phyloP scores from a whole-genome alignment of 129 eudicot genomes.

The Oenanthe sinensis region DNA sequence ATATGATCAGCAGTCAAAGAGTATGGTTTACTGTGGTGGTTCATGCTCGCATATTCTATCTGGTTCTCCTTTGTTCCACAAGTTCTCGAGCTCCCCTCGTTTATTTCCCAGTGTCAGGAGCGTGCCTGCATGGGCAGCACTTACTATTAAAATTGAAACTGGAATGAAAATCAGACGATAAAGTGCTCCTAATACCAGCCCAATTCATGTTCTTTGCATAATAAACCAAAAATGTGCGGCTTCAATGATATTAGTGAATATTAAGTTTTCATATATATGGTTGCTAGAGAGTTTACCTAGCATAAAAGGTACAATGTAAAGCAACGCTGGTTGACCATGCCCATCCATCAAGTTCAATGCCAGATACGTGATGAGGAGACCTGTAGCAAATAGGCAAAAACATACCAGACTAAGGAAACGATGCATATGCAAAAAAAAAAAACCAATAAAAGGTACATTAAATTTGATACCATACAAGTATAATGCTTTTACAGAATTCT shows the following conservation, averaged over 20 bases:
- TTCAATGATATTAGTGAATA: neutral
- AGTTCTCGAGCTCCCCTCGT: slow-evolving; percentile 70
- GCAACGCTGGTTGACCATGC: slow-evolving; percentile 98
- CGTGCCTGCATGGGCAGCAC: slow-evolving; percentile 46
- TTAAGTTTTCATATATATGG: neutral
- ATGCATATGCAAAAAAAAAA: neutral
- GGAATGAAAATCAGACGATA: neutral
- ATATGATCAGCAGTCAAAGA: slow-evolving; percentile 7
- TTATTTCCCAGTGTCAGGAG: slow-evolving; percentile 49
- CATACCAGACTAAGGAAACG: neutral
- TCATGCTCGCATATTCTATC: slow-evolving; percentile 71
- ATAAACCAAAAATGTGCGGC: neutral
- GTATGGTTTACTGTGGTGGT: slow-evolving; percentile 27
- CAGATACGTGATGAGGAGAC: slow-evolving; percentile 79
- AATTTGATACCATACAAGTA: neutral
- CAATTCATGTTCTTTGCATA: neutral
- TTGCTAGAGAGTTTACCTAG: slow-evolving; percentile 35
- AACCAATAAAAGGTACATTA: neutral
- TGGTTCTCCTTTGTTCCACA: slow-evolving; percentile 94
- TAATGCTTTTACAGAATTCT: neutral
- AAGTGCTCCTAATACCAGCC: neutral
- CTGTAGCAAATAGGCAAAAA: slow-evolving; percentile 25
- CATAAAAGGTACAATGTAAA: slow-evolving; percentile 94
- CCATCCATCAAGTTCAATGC: slow-evolving; percentile 98
- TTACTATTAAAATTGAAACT: neutral